Evolutionary conservation across 352 stramenopile genomes (phyloP).

Genomic region (Phytopythium montanum): DNA sequence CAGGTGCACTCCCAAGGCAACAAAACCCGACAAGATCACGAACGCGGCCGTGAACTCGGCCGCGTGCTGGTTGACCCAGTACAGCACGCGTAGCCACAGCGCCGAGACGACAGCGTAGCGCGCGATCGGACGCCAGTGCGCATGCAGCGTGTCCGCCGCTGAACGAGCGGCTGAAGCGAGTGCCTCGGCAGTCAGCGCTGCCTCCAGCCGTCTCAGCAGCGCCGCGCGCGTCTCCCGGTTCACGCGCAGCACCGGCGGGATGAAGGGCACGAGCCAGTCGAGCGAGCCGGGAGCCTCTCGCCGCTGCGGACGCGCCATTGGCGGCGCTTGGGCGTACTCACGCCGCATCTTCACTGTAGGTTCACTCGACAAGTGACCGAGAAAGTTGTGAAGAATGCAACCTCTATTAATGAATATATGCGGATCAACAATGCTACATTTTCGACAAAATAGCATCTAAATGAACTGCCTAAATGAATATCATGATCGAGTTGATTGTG

Average conservation of each 20-base stretch:
- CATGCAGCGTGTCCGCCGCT: constrained; percentile 11
- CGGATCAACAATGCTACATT: background rate
- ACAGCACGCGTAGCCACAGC: constrained; percentile 42
- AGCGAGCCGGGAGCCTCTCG: constrained; percentile 33
- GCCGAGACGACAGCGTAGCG: constrained; percentile 13
- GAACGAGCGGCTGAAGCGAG: constrained; percentile 13
- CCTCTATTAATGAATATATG: background rate
- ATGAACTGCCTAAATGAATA: background rate
- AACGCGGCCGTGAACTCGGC: constrained; percentile 60
- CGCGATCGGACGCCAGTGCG: constrained; percentile 19
- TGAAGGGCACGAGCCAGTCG: constrained; percentile 80
- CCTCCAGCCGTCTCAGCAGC: constrained; percentile 25
- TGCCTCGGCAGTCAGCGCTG: constrained; percentile 33
- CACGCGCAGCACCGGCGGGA: constrained; percentile 73
- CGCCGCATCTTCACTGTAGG: background rate
- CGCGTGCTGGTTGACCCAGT: constrained; percentile 42
- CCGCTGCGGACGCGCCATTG: constrained; percentile 4
- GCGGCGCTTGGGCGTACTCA: background rate
- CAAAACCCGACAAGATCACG: constrained; percentile 56
- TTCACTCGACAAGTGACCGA: background rate
- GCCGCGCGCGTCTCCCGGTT: constrained; percentile 68
- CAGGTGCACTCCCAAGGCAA: constrained; percentile 33
- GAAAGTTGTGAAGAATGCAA: background rate
- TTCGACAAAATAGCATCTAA: background rate
- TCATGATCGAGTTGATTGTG: background rate